Base-by-base conservation (phyloP, 2,329 filamentous ascomycete genomes). In the Akanthomyces lecanii region DNA sequence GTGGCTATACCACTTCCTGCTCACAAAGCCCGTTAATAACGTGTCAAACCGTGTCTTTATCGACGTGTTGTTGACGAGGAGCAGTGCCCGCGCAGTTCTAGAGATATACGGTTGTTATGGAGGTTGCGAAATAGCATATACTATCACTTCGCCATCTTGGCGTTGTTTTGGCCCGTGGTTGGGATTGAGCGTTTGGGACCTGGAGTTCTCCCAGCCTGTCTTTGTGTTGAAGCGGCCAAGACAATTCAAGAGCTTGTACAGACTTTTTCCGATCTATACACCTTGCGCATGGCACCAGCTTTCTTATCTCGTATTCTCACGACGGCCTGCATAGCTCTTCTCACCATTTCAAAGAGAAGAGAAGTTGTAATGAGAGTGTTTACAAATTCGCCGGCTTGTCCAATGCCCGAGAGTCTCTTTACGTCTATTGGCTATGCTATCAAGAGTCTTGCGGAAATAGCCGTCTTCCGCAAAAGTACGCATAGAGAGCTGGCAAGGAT, bases 251-350 rank as follows among this genome's bases (percentile, higher is more conserved):
- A 81, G 0, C 77, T 86, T 2, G 69, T 83, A 2, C 77, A 76
- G 11, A 85, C 83, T 2, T 86, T 85, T 66, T 81, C 83, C 4
- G 81, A 82, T 58, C 75, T 86, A 0, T 86, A 85, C 66, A 85
- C 83, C 0, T 71, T 86, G 21, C 77, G 79, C 18, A 74, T 82
- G 18, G 86, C 83, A 12, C 83, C 83, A 1, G 85, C 83, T 0
- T 86, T 86, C 65, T 82, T 85, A 1, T 83, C 83, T 0, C 85
- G 85, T 64, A 85, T 86, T 67, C 82, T 85, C n/a, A 71, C 86
- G 6, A 85, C 82, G 0, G 83, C 83, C 0, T 74, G 81, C 23
- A 85, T 85, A 50, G 84, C 85, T 80, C 83, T 85, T 65, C 76
- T 86, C 0, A 82, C 82, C 25, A 78, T 85, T 54, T 81, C 38